A percentile compares a stretch with the other conserved stretches of the same genome.
Evolutionary conservation across 768 basidiomycete genomes (phyloP).

Genomic region (Chalciporus chontae): DNA sequence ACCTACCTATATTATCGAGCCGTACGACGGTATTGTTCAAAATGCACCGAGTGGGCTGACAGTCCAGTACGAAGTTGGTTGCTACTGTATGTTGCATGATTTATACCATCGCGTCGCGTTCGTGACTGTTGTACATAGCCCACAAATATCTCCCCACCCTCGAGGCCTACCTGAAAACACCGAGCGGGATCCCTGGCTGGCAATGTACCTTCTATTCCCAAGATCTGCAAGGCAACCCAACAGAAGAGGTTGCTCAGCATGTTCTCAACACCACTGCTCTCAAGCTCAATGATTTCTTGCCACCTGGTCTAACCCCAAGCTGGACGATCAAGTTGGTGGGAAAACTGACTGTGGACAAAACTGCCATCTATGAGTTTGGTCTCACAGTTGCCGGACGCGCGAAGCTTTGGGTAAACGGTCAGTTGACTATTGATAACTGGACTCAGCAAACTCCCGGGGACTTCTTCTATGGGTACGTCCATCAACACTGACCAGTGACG

Average conservation of each 20-base stretch:
- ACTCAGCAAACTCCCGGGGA: conserved; percentile 64
- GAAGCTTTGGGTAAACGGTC: conserved; percentile 58
- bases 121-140: conserved; percentile 32
- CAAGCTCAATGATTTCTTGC: conserved; percentile 65
- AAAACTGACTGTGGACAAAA: conserved; percentile 45
- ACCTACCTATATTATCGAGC: conserved; percentile 60
- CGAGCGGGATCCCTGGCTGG: conserved; percentile 57
- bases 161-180: conserved; percentile 54
- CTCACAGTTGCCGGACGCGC: conserved; percentile 61
- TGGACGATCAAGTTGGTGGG: conserved; percentile 61
- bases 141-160: conserved; percentile 69
- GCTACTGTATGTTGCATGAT: conserved; percentile 45
- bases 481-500: conserved; percentile 22
- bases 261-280: conserved; percentile 57
- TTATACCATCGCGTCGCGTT: not conserved
- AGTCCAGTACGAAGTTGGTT: conserved; percentile 58
- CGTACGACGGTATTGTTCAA: conserved; percentile 55
- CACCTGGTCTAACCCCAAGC: conserved; percentile 45
- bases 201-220: conserved; percentile 60
- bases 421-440: conserved; percentile 68
- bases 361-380: conserved; percentile 54
- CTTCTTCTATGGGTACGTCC: conserved; percentile 61
- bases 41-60: conserved; percentile 48
- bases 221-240: conserved; percentile 44
- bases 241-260: conserved; percentile 43